Percentiles rank a stretch among this genome's conserved stretches.
These are phyloP conservation scores for Boletus vinaceobasis DNA, from an alignment of 768 basidiomycete species.

Conservation along the genomic window DNA sequence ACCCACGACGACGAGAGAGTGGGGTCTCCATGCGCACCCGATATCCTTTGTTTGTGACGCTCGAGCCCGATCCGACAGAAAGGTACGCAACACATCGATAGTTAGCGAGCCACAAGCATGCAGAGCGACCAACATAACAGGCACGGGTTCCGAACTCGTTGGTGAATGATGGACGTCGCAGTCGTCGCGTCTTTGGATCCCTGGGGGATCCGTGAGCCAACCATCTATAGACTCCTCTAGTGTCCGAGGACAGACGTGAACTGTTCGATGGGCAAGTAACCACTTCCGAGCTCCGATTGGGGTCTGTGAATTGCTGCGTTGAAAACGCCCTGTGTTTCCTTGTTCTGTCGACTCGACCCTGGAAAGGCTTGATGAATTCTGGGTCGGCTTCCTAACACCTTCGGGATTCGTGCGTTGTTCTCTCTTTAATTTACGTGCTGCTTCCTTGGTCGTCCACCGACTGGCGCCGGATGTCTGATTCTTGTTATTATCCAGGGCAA, in stretches of 20 bases:
- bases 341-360: neutral
- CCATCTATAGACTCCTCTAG: conserved; percentile 45
- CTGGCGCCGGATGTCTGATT: conserved; percentile 58
- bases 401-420: conserved; percentile 7
- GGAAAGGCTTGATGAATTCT: neutral
- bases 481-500: conserved; percentile 64
- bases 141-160: conserved; percentile 21
- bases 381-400: neutral
- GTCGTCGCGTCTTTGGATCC: neutral
- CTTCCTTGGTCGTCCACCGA: conserved; percentile 36
- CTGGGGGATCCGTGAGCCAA: conserved; percentile 43
- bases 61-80: conserved; percentile 31
- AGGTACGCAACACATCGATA: conserved; percentile 59
- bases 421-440: conserved; percentile 15
- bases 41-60: conserved; percentile 1
- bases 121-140: conserved; percentile 63
- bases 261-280: conserved; percentile 53
- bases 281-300: conserved; percentile 12
- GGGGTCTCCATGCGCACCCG: conserved; percentile 43
- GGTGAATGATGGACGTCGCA: neutral
- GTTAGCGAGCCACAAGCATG: conserved; percentile 78
- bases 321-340: neutral
- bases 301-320: neutral
- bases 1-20: conserved; percentile 60
- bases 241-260: conserved; percentile 49